Evolutionary conservation across 768 basidiomycete species (phyloP), one percentile per base, ranked within the genome.

Genomic region (Boletus rubescentipes): DNA sequence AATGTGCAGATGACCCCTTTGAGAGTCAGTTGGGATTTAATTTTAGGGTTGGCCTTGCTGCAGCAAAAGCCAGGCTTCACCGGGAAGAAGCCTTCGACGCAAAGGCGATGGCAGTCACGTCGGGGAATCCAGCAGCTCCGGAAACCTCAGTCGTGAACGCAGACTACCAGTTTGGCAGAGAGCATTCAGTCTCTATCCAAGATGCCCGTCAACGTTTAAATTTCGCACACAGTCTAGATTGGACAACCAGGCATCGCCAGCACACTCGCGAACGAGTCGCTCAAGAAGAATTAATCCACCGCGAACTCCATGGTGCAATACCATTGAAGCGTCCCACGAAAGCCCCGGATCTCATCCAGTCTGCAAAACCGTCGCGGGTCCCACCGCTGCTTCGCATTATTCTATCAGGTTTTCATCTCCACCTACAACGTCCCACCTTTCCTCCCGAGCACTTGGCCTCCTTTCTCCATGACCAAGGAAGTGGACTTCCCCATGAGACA

Each of bases 1-100:
- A 97, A 69, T 85, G 85, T 23, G 82, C 84, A 21, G 95, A 98
- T 67, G 90, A 93, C 61, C 81, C 86, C 1, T 83, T 97, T 52
- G 95, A 98, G 69, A 79, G 81, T 15, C 82, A 78, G 54, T 71
- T 97, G 18, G 88, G 83, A 34, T 75, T 88, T 9, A 89, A 92
- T 30, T 90, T 83, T 78, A 77, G 81, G 54, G 80, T 83, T 44
- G 93, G 92, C 0, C 71, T 80, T 35, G 81, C 84, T 36, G 93
- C 93, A 44, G 84, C 86, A 37, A 79, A 78, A 47, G 78, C 82
- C 14, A 77, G 94, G 30, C 69, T 84, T 41, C 87, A 85, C 46
- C 81, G 93, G 1, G 89, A 93, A 52, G 84, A 86, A 31, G 91
- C 89, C 2, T 96, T 96, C 67, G 73, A 76, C 14, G 86, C 85